Evolutionary conservation across 2,329 filamentous ascomycete genomes (phyloP), one percentile per base, ranked within the genome.

Genomic region (Lasiodiplodia theobromae): DNA sequence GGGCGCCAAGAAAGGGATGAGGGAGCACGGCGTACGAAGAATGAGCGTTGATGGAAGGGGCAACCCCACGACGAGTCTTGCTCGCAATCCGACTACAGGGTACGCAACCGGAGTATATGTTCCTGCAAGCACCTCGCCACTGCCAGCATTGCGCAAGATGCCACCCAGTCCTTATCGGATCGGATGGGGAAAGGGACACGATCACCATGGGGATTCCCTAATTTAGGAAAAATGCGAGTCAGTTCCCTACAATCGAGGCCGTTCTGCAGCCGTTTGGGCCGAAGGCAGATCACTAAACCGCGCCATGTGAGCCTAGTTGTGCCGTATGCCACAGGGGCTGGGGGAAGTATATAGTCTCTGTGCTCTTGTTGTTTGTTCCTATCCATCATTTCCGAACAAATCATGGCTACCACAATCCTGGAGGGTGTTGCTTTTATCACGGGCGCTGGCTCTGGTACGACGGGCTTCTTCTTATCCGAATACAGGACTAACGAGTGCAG

Each of bases 351-450:
- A 62, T 62, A 14, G 28, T n/a, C 28, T n/a, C 37, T 16, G 28
- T 25, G 25, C 14, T 14, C 23, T 28, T 16, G 23, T 54, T 52
- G 10, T n/a, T 25, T 21, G 6, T 1, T 57, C 12, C 53, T 16
- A 8, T 38, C 28, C 16, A 28, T 25, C 52, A 14, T 8, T 16
- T 37, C 28, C 28, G 34, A 34, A 51, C 4, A 31, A 66, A 37
- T 5, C 40, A 83, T 83, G 81, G 72, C 77, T 16, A 74, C 77
- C 47, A 34, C 31, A 2, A 75, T 83, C 37, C 75, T 85, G 37
- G 79, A 77, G 69, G 83, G 83, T 56, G 80, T 83, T 47, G 83
- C 83, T 23, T 84, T 85, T 71, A 80, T 86, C 64, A 85, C 83
- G 4, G 84, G 83, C 37, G 83, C 82, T 44, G 82, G 79, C 23